Evolutionary conservation across 1,139 yeast genomes (phyloP).

Genomic region (Kodamaea arcana): DNA sequence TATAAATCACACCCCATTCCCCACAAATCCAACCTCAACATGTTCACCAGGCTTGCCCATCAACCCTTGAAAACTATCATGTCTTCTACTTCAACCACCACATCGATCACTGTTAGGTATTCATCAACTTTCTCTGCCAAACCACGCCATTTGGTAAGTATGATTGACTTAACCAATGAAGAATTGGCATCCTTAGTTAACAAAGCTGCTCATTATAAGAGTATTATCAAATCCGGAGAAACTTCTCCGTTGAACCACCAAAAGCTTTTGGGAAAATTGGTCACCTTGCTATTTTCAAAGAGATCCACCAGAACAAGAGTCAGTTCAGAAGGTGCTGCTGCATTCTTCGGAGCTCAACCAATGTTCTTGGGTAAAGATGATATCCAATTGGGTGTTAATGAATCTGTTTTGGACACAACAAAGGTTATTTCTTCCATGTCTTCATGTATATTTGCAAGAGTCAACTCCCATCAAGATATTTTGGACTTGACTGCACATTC

Average conservation of each 20-base stretch:
- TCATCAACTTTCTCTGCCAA: slow-evolving; percentile 12
- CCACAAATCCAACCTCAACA: neutral
- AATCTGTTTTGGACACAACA: slow-evolving; percentile 82
- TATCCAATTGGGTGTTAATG: slow-evolving; percentile 93
- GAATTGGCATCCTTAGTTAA: slow-evolving; percentile 68
- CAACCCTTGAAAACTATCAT: slow-evolving; percentile 3
- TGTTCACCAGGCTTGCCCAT: slow-evolving; percentile 1
- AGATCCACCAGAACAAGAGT: slow-evolving; percentile 94
- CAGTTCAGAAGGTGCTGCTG: slow-evolving; percentile 91
- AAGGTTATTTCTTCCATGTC: slow-evolving; percentile 92
- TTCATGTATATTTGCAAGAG: slow-evolving; percentile 93
- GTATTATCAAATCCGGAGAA: slow-evolving; percentile 49
- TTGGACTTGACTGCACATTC: slow-evolving; percentile 71
- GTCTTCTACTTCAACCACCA: slow-evolving; percentile 7
- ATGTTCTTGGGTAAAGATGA: slow-evolving; percentile 96
- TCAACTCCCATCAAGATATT: slow-evolving; percentile 78
- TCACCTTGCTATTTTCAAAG: slow-evolving; percentile 80
- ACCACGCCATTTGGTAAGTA: slow-evolving; percentile 74
- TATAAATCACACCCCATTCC: slow-evolving; percentile 1
- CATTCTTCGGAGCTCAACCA: slow-evolving; percentile 92
- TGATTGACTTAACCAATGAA: slow-evolving; percentile 64
- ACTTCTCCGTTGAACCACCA: slow-evolving; percentile 43
- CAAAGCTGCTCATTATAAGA: slow-evolving; percentile 62
- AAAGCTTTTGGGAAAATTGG: slow-evolving; percentile 71
- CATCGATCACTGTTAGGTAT: slow-evolving; percentile 3